A percentile compares a stretch with the other conserved stretches of the same genome.
These are phyloP conservation scores for Schwanniomyces polymorphus DNA, from an alignment of 805 yeast species.

Conservation along the genomic window DNA sequence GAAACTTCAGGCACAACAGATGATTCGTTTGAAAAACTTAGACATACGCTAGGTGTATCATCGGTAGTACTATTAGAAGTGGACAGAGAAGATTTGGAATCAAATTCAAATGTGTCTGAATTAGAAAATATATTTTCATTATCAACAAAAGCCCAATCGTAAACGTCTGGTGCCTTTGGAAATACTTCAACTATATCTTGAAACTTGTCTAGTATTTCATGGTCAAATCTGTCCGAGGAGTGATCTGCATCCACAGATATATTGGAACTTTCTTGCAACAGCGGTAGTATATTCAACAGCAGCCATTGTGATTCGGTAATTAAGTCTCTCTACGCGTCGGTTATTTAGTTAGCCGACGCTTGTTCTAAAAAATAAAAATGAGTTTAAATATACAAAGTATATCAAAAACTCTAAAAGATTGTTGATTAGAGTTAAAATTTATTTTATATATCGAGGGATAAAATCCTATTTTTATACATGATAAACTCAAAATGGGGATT, in stretches of 20 bases:
- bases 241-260: neutral
- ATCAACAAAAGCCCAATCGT: conserved; percentile 1
- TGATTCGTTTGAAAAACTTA: neutral
- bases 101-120: neutral
- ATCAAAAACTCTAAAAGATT: neutral
- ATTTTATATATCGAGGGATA: neutral
- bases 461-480: neutral
- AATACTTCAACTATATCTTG: neutral
- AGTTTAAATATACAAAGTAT: neutral
- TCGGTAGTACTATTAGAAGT: neutral
- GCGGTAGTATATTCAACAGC: neutral
- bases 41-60: neutral
- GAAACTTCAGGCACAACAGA: neutral
- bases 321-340: neutral
- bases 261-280: neutral
- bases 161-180: neutral
- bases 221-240: neutral
- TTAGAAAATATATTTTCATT: neutral
- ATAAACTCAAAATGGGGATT: neutral
- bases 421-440: neutral
- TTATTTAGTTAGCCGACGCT: conserved; percentile 2
- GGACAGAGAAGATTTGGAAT: neutral
- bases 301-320: neutral
- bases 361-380: neutral
- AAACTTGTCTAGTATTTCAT: neutral